Evolutionary conservation across 2,329 filamentous ascomycete species (phyloP), one percentile per base, ranked within the genome.

Genomic region (Claviceps paspali): DNA sequence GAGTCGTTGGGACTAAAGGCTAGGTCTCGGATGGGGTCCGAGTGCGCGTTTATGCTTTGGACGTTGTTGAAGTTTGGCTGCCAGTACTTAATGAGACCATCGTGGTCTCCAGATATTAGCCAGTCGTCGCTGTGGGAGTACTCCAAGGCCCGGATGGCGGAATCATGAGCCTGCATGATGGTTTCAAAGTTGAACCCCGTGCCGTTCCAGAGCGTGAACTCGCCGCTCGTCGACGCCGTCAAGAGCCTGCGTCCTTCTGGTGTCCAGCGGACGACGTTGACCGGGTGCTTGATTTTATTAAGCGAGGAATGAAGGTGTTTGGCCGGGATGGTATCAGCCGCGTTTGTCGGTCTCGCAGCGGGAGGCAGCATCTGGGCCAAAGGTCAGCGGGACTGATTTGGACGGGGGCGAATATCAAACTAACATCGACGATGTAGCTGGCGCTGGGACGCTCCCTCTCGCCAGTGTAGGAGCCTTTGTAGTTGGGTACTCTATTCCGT

Each of bases 131-230:
- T 92, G 59, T 96, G 84, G 2, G 91, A 93, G 65, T 94, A 98
- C 45, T 77, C 76, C 32, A 87, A 68, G 8, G 82, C 79, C 48
- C 85, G 75, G 46, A 94, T 86, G 27, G 84, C 82, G 38, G 79
- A 77, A 59, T 95, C 88, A 58, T 96, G 88, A 28, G 88, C 88
- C 65, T 94, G 87, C 82, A 95, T 95, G 21, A 98, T 95, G 3
- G 91, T 96, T 63, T 98, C 91, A 50, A 98, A 98, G 59, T 98
- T 96, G 71, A 98, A 98, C 18, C 86, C 88, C 30, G 88, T 96
- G 44, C 91, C 91, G 56, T 98, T 98, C 91, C 91, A 98, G 3
- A 98, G 62, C 28, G 92, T 98, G 52, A 98, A 98, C 56, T 98
- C 91, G 52, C 91, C 91, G 55, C 88, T 96, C 47, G 86, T 93